phyloP scores from a whole-genome alignment of 805 yeast genomes.

The Saccharomycopsis sp. region DNA sequence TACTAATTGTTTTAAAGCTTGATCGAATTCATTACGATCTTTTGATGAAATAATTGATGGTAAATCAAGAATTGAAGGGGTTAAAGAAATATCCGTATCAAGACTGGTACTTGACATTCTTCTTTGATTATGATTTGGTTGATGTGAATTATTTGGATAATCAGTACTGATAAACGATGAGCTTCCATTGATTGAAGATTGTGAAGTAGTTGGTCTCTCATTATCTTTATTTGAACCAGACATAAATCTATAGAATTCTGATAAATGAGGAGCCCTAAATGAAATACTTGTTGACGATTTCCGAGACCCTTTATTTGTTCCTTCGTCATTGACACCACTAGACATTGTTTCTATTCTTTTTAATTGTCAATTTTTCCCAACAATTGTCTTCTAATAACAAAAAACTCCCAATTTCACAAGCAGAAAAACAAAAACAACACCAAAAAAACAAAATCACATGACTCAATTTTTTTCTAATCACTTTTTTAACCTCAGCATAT shows the following conservation, averaged over 20 bases:
- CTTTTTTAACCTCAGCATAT: not conserved
- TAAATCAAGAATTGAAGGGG: slow-evolving; percentile 47
- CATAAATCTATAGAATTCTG: slow-evolving; percentile 49
- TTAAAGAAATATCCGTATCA: slow-evolving; percentile 8
- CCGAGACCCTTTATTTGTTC: no score
- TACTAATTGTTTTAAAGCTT: slow-evolving; percentile 37
- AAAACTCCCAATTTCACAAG: no score
- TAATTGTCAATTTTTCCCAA: no score
- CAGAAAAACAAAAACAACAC: not conserved
- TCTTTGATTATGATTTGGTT: slow-evolving; percentile 2
- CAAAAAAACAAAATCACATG: no score
- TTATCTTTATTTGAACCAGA: slow-evolving; percentile 22
- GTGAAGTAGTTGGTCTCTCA: no score
- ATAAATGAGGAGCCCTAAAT: slow-evolving; percentile 35
- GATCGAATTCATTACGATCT: slow-evolving; percentile 44
- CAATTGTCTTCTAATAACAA: no score
- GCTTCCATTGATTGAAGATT: no score
- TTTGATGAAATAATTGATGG: slow-evolving; percentile 49
- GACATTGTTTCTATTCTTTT: no score
- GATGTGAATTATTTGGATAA: not conserved
- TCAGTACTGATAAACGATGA: not conserved
- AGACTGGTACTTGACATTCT: slow-evolving; percentile 11
- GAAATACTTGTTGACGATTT: no score
- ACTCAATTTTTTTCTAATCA: not conserved
- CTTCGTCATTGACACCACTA: no score